Evolutionary conservation across 768 basidiomycete genomes (phyloP).

Genomic region (Tulasnella sp.): DNA sequence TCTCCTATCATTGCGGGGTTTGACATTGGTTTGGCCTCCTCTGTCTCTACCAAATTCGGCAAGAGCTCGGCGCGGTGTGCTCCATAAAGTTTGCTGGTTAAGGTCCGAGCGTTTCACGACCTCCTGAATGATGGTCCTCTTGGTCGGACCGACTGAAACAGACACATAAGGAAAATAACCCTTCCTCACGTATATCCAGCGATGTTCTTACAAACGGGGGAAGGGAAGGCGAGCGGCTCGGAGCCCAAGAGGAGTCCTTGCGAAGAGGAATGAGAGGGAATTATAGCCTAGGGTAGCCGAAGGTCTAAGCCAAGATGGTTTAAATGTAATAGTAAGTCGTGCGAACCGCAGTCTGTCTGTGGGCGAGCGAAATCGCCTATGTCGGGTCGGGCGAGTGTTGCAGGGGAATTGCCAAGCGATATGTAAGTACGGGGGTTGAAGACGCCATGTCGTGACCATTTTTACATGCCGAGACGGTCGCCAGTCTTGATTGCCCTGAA

Average conservation of each 20-base stretch:
- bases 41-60: no score
- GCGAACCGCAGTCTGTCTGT: neutral
- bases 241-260: neutral
- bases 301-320: neutral
- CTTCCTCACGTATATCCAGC: no score
- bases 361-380: neutral
- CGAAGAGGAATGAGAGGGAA: neutral
- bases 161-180: no score
- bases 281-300: neutral
- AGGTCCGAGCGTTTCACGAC: conserved; percentile 13
- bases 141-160: no score
- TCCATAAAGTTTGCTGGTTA: neutral
- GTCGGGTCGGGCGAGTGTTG: neutral
- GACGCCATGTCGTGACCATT: no score
- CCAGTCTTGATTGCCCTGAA: no score
- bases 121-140: conserved; percentile 13
- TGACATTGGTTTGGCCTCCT: no score
- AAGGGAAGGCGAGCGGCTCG: no score
- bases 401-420: neutral
- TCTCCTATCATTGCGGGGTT: neutral
- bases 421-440: no score
- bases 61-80: neutral
- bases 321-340: neutral
- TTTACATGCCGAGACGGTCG: no score
- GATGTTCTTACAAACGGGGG: no score